Evolutionary conservation across 1,284 basidiomycete species (phyloP).

Genomic region (Volvariella surrecta): DNA sequence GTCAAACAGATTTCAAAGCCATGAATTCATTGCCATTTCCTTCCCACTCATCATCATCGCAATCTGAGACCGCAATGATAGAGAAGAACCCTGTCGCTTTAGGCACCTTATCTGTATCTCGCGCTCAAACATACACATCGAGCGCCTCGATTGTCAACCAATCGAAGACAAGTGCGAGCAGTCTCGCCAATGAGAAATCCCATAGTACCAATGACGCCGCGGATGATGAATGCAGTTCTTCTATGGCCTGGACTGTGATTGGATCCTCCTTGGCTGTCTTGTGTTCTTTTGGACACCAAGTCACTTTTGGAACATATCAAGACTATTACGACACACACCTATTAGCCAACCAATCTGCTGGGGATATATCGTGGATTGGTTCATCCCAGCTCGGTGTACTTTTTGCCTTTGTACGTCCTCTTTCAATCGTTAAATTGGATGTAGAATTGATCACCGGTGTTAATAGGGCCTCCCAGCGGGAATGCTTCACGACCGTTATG

Average conservation of each 20-base stretch:
- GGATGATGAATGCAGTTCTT: too few relatives aligned
- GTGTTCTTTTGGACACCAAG: constrained; percentile 42
- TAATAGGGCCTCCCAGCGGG: constrained; percentile 42
- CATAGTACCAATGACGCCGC: too few relatives aligned
- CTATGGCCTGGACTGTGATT: constrained; percentile 20
- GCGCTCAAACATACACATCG: too few relatives aligned
- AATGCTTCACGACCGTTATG: constrained; percentile 39
- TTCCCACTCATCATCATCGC: too few relatives aligned
- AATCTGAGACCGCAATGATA: too few relatives aligned
- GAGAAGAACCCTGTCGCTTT: too few relatives aligned
- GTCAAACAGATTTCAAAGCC: too few relatives aligned
- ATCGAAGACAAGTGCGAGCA: too few relatives aligned
- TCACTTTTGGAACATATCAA: constrained; percentile 44
- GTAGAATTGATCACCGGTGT: neutral
- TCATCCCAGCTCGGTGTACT: constrained; percentile 42
- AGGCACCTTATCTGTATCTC: too few relatives aligned
- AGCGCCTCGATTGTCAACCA: too few relatives aligned
- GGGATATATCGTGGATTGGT: constrained; percentile 45
- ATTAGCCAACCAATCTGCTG: constrained; percentile 26
- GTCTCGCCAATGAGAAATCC: too few relatives aligned
- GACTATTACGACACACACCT: constrained; percentile 38
- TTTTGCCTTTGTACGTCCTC: constrained; percentile 39
- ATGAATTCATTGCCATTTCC: too few relatives aligned
- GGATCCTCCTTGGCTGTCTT: constrained; percentile 40
- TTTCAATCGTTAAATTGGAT: neutral